A percentile compares a stretch with the other conserved stretches of the same genome.
phyloP scores from a whole-genome alignment of 345 rosid species.

The Diplotaxis tenuifolia region DNA sequence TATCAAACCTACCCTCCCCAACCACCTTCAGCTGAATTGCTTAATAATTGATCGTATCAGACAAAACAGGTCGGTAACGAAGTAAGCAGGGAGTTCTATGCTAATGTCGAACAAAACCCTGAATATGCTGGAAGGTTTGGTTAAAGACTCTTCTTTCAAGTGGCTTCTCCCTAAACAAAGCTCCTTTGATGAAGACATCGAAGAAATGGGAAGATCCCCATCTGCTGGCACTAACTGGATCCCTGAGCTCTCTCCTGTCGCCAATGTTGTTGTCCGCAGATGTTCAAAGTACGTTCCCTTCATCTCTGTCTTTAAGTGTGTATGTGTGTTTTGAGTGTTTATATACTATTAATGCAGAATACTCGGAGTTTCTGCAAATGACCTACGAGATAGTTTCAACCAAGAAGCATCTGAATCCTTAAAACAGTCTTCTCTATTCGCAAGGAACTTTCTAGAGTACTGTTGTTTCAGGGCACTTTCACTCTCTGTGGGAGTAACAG shows the following conservation, averaged over 20 bases:
- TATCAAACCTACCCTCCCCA: conserved; percentile 24
- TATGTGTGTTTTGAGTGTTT: not conserved
- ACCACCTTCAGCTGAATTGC: conserved; percentile 17
- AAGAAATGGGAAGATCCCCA: conserved; percentile 81
- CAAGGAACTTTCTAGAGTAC: conserved; percentile 87
- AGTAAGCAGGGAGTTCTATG: conserved; percentile 13
- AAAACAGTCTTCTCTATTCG: conserved; percentile 70
- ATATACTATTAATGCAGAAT: conserved; percentile 57
- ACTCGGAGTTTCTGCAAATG: conserved; percentile 56
- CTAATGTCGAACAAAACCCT: conserved; percentile 59
- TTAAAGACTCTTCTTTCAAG: conserved; percentile 77
- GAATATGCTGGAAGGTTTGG: conserved; percentile 73
- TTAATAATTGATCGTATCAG: conserved; percentile 7
- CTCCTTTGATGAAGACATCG: conserved; percentile 71
- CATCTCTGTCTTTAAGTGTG: not conserved
- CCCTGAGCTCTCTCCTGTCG: conserved; percentile 76
- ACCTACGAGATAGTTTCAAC: conserved; percentile 69
- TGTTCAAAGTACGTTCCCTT: conserved; percentile 78
- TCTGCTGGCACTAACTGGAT: conserved; percentile 73
- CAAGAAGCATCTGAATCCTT: conserved; percentile 73
- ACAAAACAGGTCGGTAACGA: not conserved
- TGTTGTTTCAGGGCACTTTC: conserved; percentile 92
- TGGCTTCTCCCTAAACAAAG: conserved; percentile 73
- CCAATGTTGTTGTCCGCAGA: conserved; percentile 80
- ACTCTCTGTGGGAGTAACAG: conserved; percentile 52